Evolutionary conservation across 2,329 filamentous ascomycete species (phyloP).

Genomic region (Aspergillus bombycis): DNA sequence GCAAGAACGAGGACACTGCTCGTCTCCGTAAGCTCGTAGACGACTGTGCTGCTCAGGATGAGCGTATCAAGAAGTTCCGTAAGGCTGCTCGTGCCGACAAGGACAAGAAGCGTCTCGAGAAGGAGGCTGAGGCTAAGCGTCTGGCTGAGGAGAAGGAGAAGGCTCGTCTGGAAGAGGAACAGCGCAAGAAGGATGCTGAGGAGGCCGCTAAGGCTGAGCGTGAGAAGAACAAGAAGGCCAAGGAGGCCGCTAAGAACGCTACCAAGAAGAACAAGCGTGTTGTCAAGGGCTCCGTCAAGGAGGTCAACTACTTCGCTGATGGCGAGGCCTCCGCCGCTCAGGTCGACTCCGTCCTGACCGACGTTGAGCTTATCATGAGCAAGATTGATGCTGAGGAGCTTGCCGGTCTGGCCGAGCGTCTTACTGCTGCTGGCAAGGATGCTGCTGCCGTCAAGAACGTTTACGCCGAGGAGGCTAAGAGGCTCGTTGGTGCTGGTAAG

Average conservation of each 20-base stretch:
- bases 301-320: slow-evolving; percentile 90
- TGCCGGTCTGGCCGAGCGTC: slow-evolving; percentile 76
- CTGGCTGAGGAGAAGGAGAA: slow-evolving; percentile 81
- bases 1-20: slow-evolving; percentile 96
- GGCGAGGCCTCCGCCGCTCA: slow-evolving; percentile 73
- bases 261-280: slow-evolving; percentile 99
- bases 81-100: slow-evolving; percentile 89
- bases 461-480: slow-evolving; percentile 77
- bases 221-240: slow-evolving; percentile 88
- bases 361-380: slow-evolving; percentile 82
- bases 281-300: slow-evolving; percentile 89
- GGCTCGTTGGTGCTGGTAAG: slow-evolving; percentile 80
- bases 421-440: slow-evolving; percentile 75
- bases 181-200: slow-evolving; percentile 80
- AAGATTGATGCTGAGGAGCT: slow-evolving; percentile 93
- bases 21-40: slow-evolving; percentile 90
- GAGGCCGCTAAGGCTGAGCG: slow-evolving; percentile 82
- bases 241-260: slow-evolving; percentile 97
- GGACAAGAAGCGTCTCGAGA: slow-evolving; percentile 91
- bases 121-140: slow-evolving; percentile 88
- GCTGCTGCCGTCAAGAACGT: slow-evolving; percentile 82
- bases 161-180: slow-evolving; percentile 81
- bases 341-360: slow-evolving; percentile 80
- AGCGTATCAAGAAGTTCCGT: slow-evolving; percentile 97
- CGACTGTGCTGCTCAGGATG: slow-evolving; percentile 79